Percentiles rank a stretch among this genome's conserved stretches.
These are phyloP conservation scores for Lactarius trivialis DNA, from an alignment of 768 basidiomycete genomes.

Conservation along the genomic window DNA sequence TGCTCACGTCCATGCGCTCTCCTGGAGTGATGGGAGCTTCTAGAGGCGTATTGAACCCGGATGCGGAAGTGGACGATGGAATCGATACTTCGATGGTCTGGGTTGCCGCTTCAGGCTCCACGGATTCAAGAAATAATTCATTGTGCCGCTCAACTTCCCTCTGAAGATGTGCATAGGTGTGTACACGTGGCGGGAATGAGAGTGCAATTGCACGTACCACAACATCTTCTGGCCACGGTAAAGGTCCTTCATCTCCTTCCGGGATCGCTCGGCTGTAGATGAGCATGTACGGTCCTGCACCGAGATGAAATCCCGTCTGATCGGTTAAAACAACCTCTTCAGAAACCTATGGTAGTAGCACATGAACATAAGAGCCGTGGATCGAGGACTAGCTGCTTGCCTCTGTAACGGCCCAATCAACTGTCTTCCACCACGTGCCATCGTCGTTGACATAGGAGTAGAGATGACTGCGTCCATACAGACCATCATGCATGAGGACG, in stretches of 20 bases:
- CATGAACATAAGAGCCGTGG: background rate
- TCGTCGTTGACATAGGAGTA: slow-evolving; percentile 72
- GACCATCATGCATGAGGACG: slow-evolving; percentile 70
- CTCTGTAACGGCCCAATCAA: slow-evolving; percentile 63
- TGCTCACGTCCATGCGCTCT: slow-evolving; percentile 20
- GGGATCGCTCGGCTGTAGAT: slow-evolving; percentile 47
- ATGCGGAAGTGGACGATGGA: slow-evolving; percentile 20
- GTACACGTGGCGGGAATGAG: slow-evolving; percentile 1
- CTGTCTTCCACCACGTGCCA: slow-evolving; percentile 74
- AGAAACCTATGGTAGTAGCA: slow-evolving; percentile 44
- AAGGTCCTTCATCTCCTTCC: slow-evolving; percentile 23
- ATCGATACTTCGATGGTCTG: slow-evolving; percentile 5
- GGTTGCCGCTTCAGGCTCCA: slow-evolving; percentile 14
- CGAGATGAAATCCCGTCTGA: slow-evolving; percentile 61
- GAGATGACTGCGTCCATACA: slow-evolving; percentile 69
- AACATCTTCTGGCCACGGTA: slow-evolving; percentile 29
- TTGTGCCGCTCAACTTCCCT: slow-evolving; percentile 35
- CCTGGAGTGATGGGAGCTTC: slow-evolving; percentile 16
- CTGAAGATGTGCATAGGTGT: slow-evolving; percentile 6
- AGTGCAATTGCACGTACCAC: slow-evolving; percentile 25
- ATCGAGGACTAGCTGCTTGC: slow-evolving; percentile 30
- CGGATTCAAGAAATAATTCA: slow-evolving; percentile 31
- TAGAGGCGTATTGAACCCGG: slow-evolving; percentile 18
- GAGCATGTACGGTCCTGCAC: slow-evolving; percentile 74
- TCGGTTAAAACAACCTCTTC: slow-evolving; percentile 68